phyloP scores from a whole-genome alignment of 352 stramenopile species.

The Globisporangium emineosum region DNA sequence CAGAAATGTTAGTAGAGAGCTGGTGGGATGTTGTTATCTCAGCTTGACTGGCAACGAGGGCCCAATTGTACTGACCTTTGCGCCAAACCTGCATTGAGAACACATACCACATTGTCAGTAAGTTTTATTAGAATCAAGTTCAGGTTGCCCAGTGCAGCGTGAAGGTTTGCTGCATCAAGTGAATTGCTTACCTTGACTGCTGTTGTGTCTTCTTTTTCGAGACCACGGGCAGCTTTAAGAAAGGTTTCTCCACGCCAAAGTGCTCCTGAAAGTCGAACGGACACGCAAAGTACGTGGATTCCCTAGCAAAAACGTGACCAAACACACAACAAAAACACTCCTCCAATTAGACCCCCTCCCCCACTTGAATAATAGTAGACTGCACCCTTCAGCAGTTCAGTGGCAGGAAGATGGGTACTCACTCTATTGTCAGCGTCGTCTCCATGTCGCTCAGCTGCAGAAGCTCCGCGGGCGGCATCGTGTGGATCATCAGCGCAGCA shows the following conservation, averaged over 20 bases:
- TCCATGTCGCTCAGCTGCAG: slow-evolving; percentile 23
- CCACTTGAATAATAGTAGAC: too few species aligned
- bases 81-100: slow-evolving; percentile 1
- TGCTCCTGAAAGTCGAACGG: slow-evolving; percentile 14
- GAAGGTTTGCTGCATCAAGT: slow-evolving; percentile 92
- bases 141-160: slow-evolving; percentile 17
- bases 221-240: not conserved
- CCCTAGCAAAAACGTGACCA: slow-evolving; percentile 97
- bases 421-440: slow-evolving; percentile 17
- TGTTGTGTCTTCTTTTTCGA: not conserved
- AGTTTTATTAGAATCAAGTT: not conserved
- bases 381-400: not conserved
- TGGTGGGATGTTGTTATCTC: not conserved
- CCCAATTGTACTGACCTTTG: not conserved
- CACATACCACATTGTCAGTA: not conserved
- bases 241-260: slow-evolving; percentile 14
- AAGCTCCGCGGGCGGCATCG: slow-evolving; percentile 42
- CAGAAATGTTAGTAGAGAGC: not conserved
- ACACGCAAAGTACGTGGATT: slow-evolving; percentile 79
- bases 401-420: slow-evolving; percentile 1
- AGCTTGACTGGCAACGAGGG: too few species aligned
- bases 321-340: too few species aligned
- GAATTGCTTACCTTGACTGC: slow-evolving; percentile 1
- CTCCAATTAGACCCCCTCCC: too few species aligned
- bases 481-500: slow-evolving; percentile 55